These are phyloP conservation scores for Leccinum uliginosum DNA, from an alignment of 768 basidiomycete species.

Conservation along the genomic window DNA sequence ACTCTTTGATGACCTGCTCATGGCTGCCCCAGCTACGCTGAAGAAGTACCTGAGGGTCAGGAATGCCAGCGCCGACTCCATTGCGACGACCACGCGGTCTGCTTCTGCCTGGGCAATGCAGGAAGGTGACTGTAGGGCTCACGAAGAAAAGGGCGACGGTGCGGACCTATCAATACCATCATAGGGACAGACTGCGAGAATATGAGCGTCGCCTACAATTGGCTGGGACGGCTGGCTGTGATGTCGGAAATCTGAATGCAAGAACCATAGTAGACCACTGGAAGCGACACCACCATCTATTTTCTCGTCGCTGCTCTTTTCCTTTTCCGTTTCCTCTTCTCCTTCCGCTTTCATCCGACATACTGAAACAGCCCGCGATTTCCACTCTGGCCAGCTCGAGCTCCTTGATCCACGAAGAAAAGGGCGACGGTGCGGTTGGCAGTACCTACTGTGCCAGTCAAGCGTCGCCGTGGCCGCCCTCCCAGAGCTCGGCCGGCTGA, in stretches of 20 bases:
- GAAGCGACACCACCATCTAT: slow-evolving; percentile 62
- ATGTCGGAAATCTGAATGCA: slow-evolving; percentile 70
- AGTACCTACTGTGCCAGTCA: slow-evolving; percentile 15
- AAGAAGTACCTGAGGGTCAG: slow-evolving; percentile 16
- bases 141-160: slow-evolving; percentile 7
- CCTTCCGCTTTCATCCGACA: too few species aligned
- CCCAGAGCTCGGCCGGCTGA: slow-evolving; percentile 23
- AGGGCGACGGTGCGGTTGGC: slow-evolving; percentile 7
- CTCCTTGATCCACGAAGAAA: too few species aligned
- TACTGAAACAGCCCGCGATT: too few species aligned
- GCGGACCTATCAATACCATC: slow-evolving; percentile 37
- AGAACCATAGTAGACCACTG: slow-evolving; percentile 77
- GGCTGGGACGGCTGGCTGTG: slow-evolving; percentile 61
- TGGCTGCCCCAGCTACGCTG: slow-evolving; percentile 18
- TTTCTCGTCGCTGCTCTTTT: too few species aligned
- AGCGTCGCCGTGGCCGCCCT: slow-evolving; percentile 33
- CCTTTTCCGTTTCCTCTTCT: too few species aligned
- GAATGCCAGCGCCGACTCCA: slow-evolving; percentile 13
- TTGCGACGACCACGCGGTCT: slow-evolving; percentile 16
- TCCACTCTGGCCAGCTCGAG: too few species aligned
- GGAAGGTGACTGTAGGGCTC: slow-evolving; percentile 9
- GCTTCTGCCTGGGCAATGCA: slow-evolving; percentile 16
- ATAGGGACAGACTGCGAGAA: slow-evolving; percentile 59
- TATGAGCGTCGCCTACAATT: slow-evolving; percentile 68
- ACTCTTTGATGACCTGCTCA: slow-evolving; percentile 30